Percentiles rank a stretch among this genome's conserved stretches.
These are phyloP conservation scores for Colletotrichum gloeosporioides DNA, from an alignment of 2,329 filamentous ascomycete species.

Conservation along the genomic window DNA sequence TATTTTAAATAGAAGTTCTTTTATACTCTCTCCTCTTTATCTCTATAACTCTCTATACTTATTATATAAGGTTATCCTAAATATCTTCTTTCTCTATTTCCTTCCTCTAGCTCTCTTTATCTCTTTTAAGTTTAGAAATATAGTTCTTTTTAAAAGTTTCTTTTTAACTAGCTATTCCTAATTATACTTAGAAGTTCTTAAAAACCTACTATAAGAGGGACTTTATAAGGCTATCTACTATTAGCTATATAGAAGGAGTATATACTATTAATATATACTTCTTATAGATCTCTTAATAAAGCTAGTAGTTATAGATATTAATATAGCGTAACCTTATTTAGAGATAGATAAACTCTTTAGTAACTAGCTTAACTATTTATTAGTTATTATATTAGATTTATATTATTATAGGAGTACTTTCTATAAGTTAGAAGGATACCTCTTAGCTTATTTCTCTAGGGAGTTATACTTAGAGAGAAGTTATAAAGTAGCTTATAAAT, in stretches of 20 bases:
- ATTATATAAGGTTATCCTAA: not conserved
- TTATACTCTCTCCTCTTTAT: not conserved
- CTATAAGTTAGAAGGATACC: not conserved
- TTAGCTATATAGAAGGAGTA: not conserved
- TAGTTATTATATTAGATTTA: not conserved
- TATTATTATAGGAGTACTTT: not conserved
- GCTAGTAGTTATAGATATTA: not conserved
- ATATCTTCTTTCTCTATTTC: not conserved
- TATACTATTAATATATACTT: not conserved
- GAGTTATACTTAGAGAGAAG: not conserved
- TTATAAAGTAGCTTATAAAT: not conserved
- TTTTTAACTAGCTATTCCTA: not conserved
- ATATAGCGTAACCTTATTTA: not conserved
- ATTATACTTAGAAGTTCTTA: not conserved
- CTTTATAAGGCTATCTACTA: not conserved
- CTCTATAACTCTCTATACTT: not conserved
- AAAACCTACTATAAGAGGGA: not conserved
- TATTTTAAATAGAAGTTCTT: not conserved
- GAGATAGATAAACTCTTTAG: not conserved
- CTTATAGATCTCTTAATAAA: not conserved
- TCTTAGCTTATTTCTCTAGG: not conserved
- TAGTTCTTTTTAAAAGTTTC: not conserved
- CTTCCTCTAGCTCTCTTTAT: not conserved
- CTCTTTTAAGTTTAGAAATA: not conserved
- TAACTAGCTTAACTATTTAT: not conserved